phyloP scores from a whole-genome alignment of 176 grass and related monocot species.

The Zea luxurians region DNA sequence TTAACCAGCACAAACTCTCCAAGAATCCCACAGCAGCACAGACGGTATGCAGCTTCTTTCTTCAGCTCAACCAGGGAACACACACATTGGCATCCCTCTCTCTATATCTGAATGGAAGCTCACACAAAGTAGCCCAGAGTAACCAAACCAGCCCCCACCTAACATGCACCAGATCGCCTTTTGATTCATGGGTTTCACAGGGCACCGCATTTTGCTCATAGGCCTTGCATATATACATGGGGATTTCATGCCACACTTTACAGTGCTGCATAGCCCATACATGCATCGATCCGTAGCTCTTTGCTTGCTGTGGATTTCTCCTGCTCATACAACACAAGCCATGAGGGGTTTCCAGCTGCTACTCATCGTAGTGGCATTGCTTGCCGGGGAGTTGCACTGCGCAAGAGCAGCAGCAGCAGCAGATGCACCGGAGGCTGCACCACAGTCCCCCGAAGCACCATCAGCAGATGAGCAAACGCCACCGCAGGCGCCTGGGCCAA shows the following conservation, averaged over 20 bases:
- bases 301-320: too few relatives aligned
- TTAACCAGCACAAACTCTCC: too few relatives aligned
- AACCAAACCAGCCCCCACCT: slow-evolving; percentile 32
- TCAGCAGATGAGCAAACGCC: slow-evolving; percentile 3
- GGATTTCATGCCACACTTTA: too few relatives aligned
- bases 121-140: slow-evolving; percentile 34
- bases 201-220: slow-evolving; percentile 13
- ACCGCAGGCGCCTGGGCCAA: background rate
- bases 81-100: background rate
- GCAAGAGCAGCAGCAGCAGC: background rate
- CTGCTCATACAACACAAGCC: background rate
- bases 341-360: background rate
- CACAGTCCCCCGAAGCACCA: slow-evolving; percentile 17
- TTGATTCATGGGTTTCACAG: background rate
- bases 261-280: too few relatives aligned
- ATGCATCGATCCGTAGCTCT: background rate
- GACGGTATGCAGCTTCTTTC: too few relatives aligned
- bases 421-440: background rate
- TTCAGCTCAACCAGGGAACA: too few relatives aligned
- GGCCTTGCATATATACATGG: background rate
- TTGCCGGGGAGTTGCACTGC: background rate
- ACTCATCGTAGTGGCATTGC: too few relatives aligned
- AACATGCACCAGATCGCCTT: slow-evolving; percentile 34
- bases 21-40: too few relatives aligned
- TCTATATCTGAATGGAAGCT: background rate